Evolutionary conservation across 23 red algal genomes (phyloP).

Genomic region (Pyropia haitanensis): DNA sequence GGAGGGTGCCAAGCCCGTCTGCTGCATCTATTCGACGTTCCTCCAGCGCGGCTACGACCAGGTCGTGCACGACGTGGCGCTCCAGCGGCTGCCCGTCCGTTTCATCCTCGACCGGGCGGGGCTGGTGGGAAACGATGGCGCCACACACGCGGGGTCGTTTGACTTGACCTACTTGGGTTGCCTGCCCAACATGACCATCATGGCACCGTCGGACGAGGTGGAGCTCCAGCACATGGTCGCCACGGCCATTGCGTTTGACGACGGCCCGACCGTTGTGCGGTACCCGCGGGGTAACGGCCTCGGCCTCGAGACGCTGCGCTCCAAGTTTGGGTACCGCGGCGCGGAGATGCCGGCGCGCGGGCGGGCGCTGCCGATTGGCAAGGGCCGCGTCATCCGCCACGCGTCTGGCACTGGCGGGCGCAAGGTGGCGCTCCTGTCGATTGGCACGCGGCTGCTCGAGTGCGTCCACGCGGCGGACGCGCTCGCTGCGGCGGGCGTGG

Average conservation of each 20-base stretch:
- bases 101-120: conserved; percentile 97
- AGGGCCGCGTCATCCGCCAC: conserved; percentile 67
- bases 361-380: conserved; percentile 62
- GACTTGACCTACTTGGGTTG: conserved; percentile 95
- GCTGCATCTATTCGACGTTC: conserved; percentile 97
- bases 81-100: conserved; percentile 84
- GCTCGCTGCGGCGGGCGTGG: conserved; percentile 40
- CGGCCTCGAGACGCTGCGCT: conserved; percentile 65
- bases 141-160: conserved; percentile 90
- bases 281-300: conserved; percentile 89
- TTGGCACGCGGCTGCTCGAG: conserved; percentile 82
- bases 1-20: conserved; percentile 95
- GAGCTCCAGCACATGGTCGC: conserved; percentile 96
- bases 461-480: conserved; percentile 59
- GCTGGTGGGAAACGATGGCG: conserved; percentile 90
- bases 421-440: conserved; percentile 70
- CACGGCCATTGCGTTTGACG: conserved; percentile 68
- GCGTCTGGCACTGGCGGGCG: conserved; percentile 4
- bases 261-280: conserved; percentile 68
- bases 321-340: conserved; percentile 62
- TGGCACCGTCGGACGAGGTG: conserved; percentile 89
- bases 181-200: conserved; percentile 94
- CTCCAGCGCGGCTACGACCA: conserved; percentile 95
- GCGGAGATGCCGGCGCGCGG: conserved; percentile 47
- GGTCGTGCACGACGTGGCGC: conserved; percentile 82